Base-by-base conservation (phyloP, 1,284 basidiomycete genomes). In the Papiliotrema flavescens region DNA sequence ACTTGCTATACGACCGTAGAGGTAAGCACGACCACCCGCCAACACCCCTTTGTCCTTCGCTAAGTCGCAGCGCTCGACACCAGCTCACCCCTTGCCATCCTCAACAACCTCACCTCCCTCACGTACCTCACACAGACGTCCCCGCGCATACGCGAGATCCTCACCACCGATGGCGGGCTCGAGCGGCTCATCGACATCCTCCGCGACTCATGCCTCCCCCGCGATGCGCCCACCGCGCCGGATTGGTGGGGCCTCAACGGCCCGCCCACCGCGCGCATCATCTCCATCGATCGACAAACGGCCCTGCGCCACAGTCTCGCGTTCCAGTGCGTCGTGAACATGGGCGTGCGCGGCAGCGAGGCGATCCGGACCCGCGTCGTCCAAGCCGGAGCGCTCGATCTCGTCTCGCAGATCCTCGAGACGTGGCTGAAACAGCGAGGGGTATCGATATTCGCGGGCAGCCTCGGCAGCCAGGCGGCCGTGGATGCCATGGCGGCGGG, bases 71-170 rank as follows among this genome's bases (percentile, higher is more conserved):
- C 95, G 11, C 85, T 98, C 70, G 96, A 98, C 80, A 89, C 92
- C 51, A 88, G 87, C 58, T 86, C 91, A 2, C 84, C 91, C 3
- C 80, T 98, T 47, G 93, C 95, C 17, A 81, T 98, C 49, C 89
- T 97, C 81, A 98, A 97, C 80, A 97, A 94, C 45, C 86, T 98
- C 55, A 94, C 91, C 49, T 92, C 98, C 78, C 87, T 98, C 55
- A 90, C 90, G 49, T 96, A 97, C 78, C 87, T 99, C 64, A 97
- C 95, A 7, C 94, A 93, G 2, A 98, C 95, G 6, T 97, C 93
- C 0, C 94, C 95, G 3, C 85, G 94, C 58, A 98, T 99, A 78
- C 86, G 95, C 49, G 96, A 99, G 78, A 97, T 97, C 70, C 89
- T 99, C 81, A 95, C 93, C 42, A 86, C 90, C 80, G 95, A 98